A percentile compares a stretch with the other conserved stretches of the same genome.
phyloP scores from a whole-genome alignment of 2,329 filamentous ascomycete genomes.

The Nemania abortiva region DNA sequence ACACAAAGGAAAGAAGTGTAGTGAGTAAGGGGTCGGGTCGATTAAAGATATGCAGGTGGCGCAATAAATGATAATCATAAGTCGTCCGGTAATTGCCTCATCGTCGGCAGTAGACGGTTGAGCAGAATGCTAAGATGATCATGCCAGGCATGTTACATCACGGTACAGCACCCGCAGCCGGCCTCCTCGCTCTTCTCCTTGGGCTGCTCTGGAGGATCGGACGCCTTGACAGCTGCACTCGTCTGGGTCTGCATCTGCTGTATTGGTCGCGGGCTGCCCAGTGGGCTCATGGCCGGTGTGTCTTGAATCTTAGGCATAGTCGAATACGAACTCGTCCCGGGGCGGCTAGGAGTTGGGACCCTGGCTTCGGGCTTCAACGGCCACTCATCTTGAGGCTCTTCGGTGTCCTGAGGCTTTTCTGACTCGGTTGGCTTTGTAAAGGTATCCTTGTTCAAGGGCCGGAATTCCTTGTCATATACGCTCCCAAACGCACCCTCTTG shows the following conservation, averaged over 20 bases:
- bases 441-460: slow-evolving; percentile 78
- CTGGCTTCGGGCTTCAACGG: slow-evolving; percentile 66
- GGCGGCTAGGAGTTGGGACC: slow-evolving; percentile 62
- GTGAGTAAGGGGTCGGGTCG: slow-evolving; percentile 39
- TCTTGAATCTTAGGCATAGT: slow-evolving; percentile 72
- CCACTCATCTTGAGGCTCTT: slow-evolving; percentile 65
- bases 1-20: slow-evolving; percentile 41
- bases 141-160: slow-evolving; percentile 70
- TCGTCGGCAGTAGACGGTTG: slow-evolving; percentile 19
- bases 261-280: slow-evolving; percentile 61
- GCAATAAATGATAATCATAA: slow-evolving; percentile 28
- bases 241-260: slow-evolving; percentile 61
- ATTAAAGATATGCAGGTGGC: slow-evolving; percentile 42
- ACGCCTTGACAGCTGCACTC: slow-evolving; percentile 58
- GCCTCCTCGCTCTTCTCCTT: slow-evolving; percentile 67
- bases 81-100: slow-evolving; percentile 19
- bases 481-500: slow-evolving; percentile 88
- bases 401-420: slow-evolving; percentile 58
- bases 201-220: slow-evolving; percentile 63
- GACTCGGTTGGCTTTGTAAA: slow-evolving; percentile 61
- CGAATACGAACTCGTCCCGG: slow-evolving; percentile 67
- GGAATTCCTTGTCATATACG: slow-evolving; percentile 88
- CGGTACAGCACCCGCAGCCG: slow-evolving; percentile 77
- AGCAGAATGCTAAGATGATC: slow-evolving; percentile 30
- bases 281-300: slow-evolving; percentile 54